A percentile compares a stretch with the other conserved stretches of the same genome.
phyloP scores from a whole-genome alignment of 2,329 filamentous ascomycete genomes.

The Arthroderma sp. region DNA sequence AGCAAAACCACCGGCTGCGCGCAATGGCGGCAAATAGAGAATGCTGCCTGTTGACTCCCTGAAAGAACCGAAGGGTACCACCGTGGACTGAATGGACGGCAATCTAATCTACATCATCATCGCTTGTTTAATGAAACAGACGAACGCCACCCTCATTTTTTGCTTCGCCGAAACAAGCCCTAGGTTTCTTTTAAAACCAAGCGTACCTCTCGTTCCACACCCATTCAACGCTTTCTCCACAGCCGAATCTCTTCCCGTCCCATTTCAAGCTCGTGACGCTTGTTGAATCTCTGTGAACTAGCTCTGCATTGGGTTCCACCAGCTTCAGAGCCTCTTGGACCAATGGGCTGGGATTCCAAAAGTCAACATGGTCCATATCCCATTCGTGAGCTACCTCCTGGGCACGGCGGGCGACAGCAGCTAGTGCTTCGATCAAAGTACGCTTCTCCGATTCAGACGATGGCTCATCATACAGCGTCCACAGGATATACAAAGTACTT shows the following conservation, averaged over 20 bases:
- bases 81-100: background rate
- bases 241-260: slow-evolving; percentile 27
- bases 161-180: too few species aligned
- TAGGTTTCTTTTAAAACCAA: slow-evolving; percentile 28
- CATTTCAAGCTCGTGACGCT: slow-evolving; percentile 36
- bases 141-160: too few species aligned
- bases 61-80: background rate
- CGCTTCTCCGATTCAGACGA: slow-evolving; percentile 33
- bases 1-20: slow-evolving; percentile 1
- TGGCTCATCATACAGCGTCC: slow-evolving; percentile 29
- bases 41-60: too few species aligned
- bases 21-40: too few species aligned
- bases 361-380: slow-evolving; percentile 55
- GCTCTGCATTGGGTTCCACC: slow-evolving; percentile 23
- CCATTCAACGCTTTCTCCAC: slow-evolving; percentile 32
- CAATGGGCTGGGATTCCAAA: slow-evolving; percentile 66
- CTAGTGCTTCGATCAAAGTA: slow-evolving; percentile 40
- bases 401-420: slow-evolving; percentile 52
- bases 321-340: slow-evolving; percentile 32
- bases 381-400: slow-evolving; percentile 58
- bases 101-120: too few species aligned
- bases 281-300: slow-evolving; percentile 33
- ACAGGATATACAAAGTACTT: slow-evolving; percentile 31
- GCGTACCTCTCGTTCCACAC: slow-evolving; percentile 36
- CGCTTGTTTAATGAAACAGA: too few species aligned